A percentile compares a stretch with the other conserved stretches of the same genome.
Evolutionary conservation across 176 grass and related monocot genomes (phyloP).

Genomic region (Bolboschoenus planiculmis): DNA sequence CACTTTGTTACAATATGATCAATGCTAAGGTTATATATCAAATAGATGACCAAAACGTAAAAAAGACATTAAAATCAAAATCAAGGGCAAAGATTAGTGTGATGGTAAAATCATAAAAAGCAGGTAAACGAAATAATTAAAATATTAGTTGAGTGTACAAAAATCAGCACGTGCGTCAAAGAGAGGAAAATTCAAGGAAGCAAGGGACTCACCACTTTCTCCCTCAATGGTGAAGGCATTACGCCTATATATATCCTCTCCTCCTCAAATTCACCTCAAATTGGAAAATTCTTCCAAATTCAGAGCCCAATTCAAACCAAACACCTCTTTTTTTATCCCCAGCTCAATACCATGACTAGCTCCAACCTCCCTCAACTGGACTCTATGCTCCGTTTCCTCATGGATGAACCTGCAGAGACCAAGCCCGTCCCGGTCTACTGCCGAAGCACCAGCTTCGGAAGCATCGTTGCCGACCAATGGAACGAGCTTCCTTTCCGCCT

Average conservation of each 20-base stretch:
- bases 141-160: background rate
- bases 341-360: background rate
- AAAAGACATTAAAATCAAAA: background rate
- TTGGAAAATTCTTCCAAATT: background rate
- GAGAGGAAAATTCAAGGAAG: slow-evolving; percentile 61
- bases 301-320: slow-evolving; percentile 10
- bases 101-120: background rate
- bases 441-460: slow-evolving; percentile 55
- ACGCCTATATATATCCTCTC: slow-evolving; percentile 33
- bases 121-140: background rate
- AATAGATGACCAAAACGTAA: too few species aligned
- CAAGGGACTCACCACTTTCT: background rate
- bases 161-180: slow-evolving; percentile 35
- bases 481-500: slow-evolving; percentile 59
- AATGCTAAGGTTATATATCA: background rate
- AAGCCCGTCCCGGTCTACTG: slow-evolving; percentile 3
- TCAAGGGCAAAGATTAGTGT: background rate
- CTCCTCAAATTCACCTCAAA: slow-evolving; percentile 18
- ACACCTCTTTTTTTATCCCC: background rate
- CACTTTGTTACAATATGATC: background rate
- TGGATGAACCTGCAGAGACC: slow-evolving; percentile 33
- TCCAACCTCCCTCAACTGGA: slow-evolving; percentile 29
- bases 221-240: background rate
- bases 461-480: slow-evolving; percentile 61
- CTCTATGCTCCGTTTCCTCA: slow-evolving; percentile 47